Evolutionary conservation across 192 early-diverging fungal species (phyloP).

Genomic region (Coemansia aciculifera): DNA sequence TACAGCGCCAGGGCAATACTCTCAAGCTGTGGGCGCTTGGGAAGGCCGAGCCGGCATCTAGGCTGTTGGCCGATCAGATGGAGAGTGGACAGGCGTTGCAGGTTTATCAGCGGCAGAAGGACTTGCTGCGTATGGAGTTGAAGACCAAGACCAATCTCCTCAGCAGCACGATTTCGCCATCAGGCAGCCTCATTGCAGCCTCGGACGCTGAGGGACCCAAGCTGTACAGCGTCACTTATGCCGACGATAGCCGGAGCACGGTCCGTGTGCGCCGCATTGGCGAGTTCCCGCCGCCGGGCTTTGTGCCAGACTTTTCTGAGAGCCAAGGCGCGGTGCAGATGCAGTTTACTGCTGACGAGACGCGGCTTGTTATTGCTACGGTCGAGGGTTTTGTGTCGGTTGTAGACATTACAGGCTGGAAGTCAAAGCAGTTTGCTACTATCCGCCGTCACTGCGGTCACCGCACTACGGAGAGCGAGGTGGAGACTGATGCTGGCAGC

Average conservation of each 20-base stretch:
- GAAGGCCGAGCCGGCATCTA: conserved; percentile 49
- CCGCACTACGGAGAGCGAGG: conserved; percentile 49
- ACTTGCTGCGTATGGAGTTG: conserved; percentile 75
- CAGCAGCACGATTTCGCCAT: conserved; percentile 72
- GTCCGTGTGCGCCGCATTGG: conserved; percentile 39
- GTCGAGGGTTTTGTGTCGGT: conserved; percentile 74
- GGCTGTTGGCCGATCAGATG: conserved; percentile 29
- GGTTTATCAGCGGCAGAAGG: conserved; percentile 64
- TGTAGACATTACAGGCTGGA: conserved; percentile 71
- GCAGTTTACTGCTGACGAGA: conserved; percentile 78
- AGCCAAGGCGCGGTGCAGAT: conserved; percentile 67
- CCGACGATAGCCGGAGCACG: conserved; percentile 16
- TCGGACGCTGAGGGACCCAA: conserved; percentile 72
- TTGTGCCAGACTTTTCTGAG: conserved; percentile 48
- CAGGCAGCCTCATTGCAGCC: conserved; percentile 81
- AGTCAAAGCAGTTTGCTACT: conserved; percentile 59
- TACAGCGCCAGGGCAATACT: conserved; percentile 63
- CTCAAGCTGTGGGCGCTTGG: conserved; percentile 87
- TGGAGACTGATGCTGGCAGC: conserved; percentile 49
- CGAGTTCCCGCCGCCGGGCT: conserved; percentile 46
- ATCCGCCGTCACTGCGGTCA: conserved; percentile 70
- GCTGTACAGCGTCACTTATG: conserved; percentile 58
- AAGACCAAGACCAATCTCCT: conserved; percentile 70
- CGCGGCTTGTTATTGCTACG: conserved; percentile 72
- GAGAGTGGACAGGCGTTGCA: conserved; percentile 52